phyloP scores from a whole-genome alignment of 2,329 filamentous ascomycete genomes.

The Arthroderma uncinatum region DNA sequence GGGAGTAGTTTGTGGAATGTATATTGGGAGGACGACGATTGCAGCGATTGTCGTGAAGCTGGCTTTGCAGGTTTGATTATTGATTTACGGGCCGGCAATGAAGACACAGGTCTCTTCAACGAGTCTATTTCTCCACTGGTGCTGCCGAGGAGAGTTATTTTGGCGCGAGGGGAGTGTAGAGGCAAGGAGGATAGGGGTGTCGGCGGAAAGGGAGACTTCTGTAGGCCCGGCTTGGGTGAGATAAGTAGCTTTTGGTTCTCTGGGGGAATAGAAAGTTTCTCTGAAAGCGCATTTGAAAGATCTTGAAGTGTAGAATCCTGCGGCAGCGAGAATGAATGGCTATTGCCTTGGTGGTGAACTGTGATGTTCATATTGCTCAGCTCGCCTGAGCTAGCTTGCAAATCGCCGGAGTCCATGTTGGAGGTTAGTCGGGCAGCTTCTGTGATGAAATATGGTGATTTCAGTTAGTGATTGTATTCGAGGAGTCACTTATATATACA shows the following conservation, averaged over 20 bases:
- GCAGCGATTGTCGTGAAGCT: constrained; percentile 23
- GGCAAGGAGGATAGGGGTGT: constrained; percentile 26
- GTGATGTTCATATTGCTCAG: constrained; percentile 26
- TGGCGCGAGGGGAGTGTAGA: constrained; percentile 29
- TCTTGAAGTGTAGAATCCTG: constrained; percentile 41
- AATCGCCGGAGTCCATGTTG: background rate
- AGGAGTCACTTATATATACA: background rate
- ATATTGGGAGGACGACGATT: constrained; percentile 41
- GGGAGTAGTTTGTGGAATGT: constrained; percentile 72
- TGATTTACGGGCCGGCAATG: constrained; percentile 17
- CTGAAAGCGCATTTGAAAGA: constrained; percentile 27
- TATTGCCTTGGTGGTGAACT: constrained; percentile 45
- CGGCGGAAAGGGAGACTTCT: constrained; percentile 35
- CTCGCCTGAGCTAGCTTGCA: background rate
- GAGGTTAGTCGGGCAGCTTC: background rate
- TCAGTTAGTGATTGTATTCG: too few species aligned
- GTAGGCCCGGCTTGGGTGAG: constrained; percentile 37
- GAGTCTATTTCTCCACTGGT: constrained; percentile 32
- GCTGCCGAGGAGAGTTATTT: constrained; percentile 38
- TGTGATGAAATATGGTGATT: background rate
- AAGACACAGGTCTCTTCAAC: constrained; percentile 29
- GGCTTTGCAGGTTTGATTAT: constrained; percentile 17
- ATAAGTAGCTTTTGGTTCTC: constrained; percentile 38
- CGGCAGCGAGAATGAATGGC: constrained; percentile 39
- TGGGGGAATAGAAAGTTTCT: constrained; percentile 28